Conservation (phyloP, 345 rosid genomes). For the Bruguiera sexangula region DNA sequence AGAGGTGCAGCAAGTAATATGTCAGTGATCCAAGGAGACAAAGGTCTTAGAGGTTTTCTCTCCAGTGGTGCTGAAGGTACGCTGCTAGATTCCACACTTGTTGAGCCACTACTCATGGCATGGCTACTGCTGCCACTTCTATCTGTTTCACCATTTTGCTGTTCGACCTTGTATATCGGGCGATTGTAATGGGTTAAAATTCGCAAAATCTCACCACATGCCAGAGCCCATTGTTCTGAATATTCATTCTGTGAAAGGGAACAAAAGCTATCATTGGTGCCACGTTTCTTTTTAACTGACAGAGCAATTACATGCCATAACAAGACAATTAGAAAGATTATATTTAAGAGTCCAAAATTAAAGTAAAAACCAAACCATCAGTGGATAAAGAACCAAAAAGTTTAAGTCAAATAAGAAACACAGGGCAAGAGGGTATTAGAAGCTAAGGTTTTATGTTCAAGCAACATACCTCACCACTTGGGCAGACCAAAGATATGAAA, state of each 20-base stretch:
- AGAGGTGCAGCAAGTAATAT: conserved; percentile 90
- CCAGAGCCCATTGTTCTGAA: conserved; percentile 98
- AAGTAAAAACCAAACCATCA: neutral
- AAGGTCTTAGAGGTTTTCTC: conserved; percentile 86
- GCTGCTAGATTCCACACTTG: conserved; percentile 38
- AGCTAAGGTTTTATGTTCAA: conserved; percentile 9
- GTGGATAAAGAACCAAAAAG: neutral
- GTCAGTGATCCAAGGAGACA: conserved; percentile 96
- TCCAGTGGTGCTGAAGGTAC: conserved; percentile 52
- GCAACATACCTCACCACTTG: conserved; percentile 62
- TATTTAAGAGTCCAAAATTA: neutral
- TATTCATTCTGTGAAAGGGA: conserved; percentile 66
- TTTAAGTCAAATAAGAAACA: neutral
- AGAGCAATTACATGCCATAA: conserved; percentile 8
- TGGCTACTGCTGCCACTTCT: conserved; percentile 44
- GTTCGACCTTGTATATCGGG: conserved; percentile 79
- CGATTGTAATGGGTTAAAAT: conserved; percentile 96
- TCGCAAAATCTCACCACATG: conserved; percentile 93
- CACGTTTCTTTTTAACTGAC: neutral
- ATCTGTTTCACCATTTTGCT: conserved; percentile 49
- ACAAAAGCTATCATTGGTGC: neutral
- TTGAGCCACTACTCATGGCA: conserved; percentile 42
- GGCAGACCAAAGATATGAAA: conserved; percentile 86
- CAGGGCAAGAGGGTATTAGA: neutral
- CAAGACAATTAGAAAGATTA: neutral